Percentiles rank a stretch among this genome's conserved stretches.
These are phyloP conservation scores for Macrotyloma uniflorum DNA, from an alignment of 306 rosid genomes.

Conservation along the genomic window DNA sequence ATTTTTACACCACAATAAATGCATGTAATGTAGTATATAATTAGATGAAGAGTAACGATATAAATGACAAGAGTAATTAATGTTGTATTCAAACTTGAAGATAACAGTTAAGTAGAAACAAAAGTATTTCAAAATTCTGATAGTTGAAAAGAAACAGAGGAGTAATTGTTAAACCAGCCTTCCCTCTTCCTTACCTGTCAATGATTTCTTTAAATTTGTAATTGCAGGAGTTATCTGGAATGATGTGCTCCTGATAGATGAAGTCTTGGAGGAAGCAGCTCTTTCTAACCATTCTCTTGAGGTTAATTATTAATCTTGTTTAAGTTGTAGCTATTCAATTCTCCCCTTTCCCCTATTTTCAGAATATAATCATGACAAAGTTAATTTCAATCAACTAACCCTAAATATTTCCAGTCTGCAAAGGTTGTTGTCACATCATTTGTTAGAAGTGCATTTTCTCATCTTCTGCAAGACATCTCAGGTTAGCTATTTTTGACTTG, in stretches of 20 bases:
- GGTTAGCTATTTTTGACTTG: slow-evolving; percentile 51
- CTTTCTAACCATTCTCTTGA: slow-evolving; percentile 67
- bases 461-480: slow-evolving; percentile 67
- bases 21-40: no score
- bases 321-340: slow-evolving; percentile 27
- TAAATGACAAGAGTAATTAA: no score
- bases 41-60: no score
- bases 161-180: not conserved
- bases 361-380: slow-evolving; percentile 15
- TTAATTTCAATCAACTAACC: slow-evolving; percentile 31
- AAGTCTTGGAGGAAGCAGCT: slow-evolving; percentile 69
- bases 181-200: slow-evolving; percentile 14
- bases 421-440: slow-evolving; percentile 51
- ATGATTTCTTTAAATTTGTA: slow-evolving; percentile 26
- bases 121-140: no score
- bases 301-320: slow-evolving; percentile 50
- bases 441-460: slow-evolving; percentile 62
- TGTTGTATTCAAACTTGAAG: no score
- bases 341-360: slow-evolving; percentile 1
- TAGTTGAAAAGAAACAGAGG: no score
- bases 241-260: slow-evolving; percentile 74
- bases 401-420: slow-evolving; percentile 61
- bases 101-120: no score
- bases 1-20: no score
- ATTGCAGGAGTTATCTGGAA: slow-evolving; percentile 69